phyloP scores from a whole-genome alignment of 176 grass and related monocot genomes.

The Oryza longistaminata region DNA sequence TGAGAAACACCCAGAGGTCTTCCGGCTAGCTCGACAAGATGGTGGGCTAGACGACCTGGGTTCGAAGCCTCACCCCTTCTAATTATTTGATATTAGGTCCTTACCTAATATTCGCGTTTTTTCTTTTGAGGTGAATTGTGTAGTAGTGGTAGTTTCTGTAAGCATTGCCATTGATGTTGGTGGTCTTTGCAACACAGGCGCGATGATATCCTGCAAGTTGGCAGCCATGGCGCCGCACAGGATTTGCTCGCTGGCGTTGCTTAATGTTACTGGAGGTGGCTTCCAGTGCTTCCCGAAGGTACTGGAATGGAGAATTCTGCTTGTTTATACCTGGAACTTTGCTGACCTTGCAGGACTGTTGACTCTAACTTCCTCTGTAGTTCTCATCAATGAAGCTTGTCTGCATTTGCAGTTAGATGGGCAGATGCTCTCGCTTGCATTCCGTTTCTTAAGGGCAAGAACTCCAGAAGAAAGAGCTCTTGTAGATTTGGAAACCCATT shows the following conservation, averaged over 20 bases:
- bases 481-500: slow-evolving; percentile 94
- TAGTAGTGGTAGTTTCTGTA: not conserved
- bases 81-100: no score
- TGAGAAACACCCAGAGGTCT: no score
- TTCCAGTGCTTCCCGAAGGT: slow-evolving; percentile 98
- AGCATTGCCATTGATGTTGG: not conserved
- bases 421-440: slow-evolving; percentile 87
- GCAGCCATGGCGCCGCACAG: slow-evolving; percentile 77
- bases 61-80: no score
- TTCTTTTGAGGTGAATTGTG: not conserved
- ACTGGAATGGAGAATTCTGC: not conserved
- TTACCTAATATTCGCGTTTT: no score
- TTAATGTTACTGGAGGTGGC: slow-evolving; percentile 92
- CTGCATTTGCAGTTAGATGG: slow-evolving; percentile 64
- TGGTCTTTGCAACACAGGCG: slow-evolving; percentile 55
- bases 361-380: not conserved
- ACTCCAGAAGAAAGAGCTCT: slow-evolving; percentile 90
- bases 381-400: slow-evolving; percentile 1
- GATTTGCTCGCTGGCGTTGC: slow-evolving; percentile 77
- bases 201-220: slow-evolving; percentile 94
- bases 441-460: slow-evolving; percentile 88
- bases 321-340: not conserved
- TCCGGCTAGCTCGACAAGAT: no score
- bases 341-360: not conserved
- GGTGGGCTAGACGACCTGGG: no score